Evolutionary conservation across 2,329 filamentous ascomycete species (phyloP), one percentile per base, ranked within the genome.

Genomic region (Colletotrichum sp.): DNA sequence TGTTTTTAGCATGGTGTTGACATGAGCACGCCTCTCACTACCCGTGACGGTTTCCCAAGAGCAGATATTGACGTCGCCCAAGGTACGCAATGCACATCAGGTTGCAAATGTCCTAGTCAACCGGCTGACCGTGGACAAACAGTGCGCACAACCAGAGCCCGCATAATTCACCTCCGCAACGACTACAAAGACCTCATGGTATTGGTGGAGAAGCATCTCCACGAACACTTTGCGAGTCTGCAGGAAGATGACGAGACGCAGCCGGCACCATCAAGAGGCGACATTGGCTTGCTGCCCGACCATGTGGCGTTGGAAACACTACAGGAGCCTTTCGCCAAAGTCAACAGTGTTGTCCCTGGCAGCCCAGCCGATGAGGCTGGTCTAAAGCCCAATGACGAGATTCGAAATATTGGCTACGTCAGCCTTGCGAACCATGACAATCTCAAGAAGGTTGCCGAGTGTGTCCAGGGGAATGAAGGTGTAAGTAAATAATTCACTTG

Each of bases 41-140:
- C 96, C 16, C 91, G 93, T 77, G 97, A 99, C 85, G 97, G 97
- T 64, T 99, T 95, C 83, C 97, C 97, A 36, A 92, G 97, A 82
- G 93, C 95, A 80, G 97, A 99, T 85, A 93, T 99, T 78, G 97
- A 99, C 84, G 94, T 99, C 77, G 94, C 97, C 30, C 96, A 98
- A 86, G 97, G 95, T 97, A 67, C 12, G 43, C 10, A 13, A n/a
- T 48, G 18, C 38, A 34, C 8, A n/a, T 28, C 36, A 16, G 16
- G 21, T 34, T 28, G 30, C 12, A 24, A 30, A 38, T 13, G 16
- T 34, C 16, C 48, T 5, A 16, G 21, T 34, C 9, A 32, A 13
- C 36, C 26, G 67, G 81, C 78, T 60, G 75, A 64, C 66, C 38
- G 66, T 18, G 15, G 30, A 36, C 36, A 16, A 21, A 71, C 80